Base-by-base conservation (phyloP, 2,329 filamentous ascomycete species). In the Fusarium phyllophilum region DNA sequence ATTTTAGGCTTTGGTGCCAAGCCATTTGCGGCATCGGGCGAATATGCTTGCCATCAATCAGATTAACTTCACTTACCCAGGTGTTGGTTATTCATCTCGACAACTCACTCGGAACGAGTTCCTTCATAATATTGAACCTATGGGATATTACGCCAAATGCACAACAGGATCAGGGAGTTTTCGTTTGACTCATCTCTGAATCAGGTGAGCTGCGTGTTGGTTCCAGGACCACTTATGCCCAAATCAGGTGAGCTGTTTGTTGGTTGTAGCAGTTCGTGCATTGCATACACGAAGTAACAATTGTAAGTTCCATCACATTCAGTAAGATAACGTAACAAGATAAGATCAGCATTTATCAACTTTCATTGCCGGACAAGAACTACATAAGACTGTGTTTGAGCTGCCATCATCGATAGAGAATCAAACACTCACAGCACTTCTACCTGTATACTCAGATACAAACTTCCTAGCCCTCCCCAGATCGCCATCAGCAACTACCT, bases 1-100 rank as follows among this genome's bases (percentile, higher is more conserved):
- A 20, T 26, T 20, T 10, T 4, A 10, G 44, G 18, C 12, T 45
- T 14, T 45, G 0, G 0, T 45, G 12, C 5, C 5, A 20, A 1
- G 18, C 2, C 4, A 44, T 18, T 17, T 44, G 6, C 6, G 15
- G n/a, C 10, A 26, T 20, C 8, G 5, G 11, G 17, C 5, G 0
- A 12, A 45, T 20, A 45, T 26, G n/a, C 9, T 17, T 7, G n/a
- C 12, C 8, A 20, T 26, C 12, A 45, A 45, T 45, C 5, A 20
- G 7, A 14, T 13, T 4, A 10, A n/a, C 10, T n/a, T 15, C 22
- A 42, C 39, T 42, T 42, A n/a, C 39, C 8, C 3, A 5, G 39
- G n/a, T 42, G 1, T 15, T 11, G 13, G 8, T 42, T 15, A n/a
- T 3, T 10, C 14, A 42, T 42, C 39, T n/a, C 14, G 0, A 20